Evolutionary conservation across 176 grass and related monocot species (phyloP), one percentile per base, ranked within the genome.

Genomic region (Pharus latifolius): DNA sequence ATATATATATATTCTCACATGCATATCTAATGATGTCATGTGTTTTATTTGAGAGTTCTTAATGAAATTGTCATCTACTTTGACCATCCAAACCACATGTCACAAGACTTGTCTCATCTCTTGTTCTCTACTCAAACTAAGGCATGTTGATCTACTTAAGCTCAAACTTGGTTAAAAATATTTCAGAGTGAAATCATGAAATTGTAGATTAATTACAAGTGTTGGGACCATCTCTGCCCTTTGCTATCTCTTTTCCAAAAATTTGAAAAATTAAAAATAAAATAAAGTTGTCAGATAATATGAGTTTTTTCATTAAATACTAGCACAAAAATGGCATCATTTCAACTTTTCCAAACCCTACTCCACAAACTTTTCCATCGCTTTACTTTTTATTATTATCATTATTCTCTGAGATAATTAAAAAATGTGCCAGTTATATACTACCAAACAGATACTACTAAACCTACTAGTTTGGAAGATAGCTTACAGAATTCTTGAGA

Each of bases 401-500:
- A 67, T 66, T 79, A 48, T 28, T 19, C 60, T 69, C 16, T 85
- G 70, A 75, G 46, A 55, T 29, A 26, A 80, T 30, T 63, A 41
- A 41, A 79, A 79, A 60, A 80, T 64, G 64, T 12, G 34, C 18
- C 52, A 28, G 24, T 31, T 25, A 64, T 7, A 12, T 43, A 12
- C 56, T 22, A 58, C 77, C 49, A 80, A 80, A 14, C 6, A 37
- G 45, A 75, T 34, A 86, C 49, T 6, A 56, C 71, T 59, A 63
- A 49, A 5, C 56, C 67, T 47, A 24, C 35, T 74, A 63, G n/a
- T 82, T 82, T 78, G 63, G 70, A 86, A 72, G 31, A 2, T 66
- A 74, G 74, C 88, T 92, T 84, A 96, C 95, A 99, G 44, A 64
- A 99, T 94, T 55, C 90, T 99, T 33, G 95, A 82, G 77, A 99